phyloP scores from a whole-genome alignment of 208 protist species.

The Trypanosomatidae sp. region DNA sequence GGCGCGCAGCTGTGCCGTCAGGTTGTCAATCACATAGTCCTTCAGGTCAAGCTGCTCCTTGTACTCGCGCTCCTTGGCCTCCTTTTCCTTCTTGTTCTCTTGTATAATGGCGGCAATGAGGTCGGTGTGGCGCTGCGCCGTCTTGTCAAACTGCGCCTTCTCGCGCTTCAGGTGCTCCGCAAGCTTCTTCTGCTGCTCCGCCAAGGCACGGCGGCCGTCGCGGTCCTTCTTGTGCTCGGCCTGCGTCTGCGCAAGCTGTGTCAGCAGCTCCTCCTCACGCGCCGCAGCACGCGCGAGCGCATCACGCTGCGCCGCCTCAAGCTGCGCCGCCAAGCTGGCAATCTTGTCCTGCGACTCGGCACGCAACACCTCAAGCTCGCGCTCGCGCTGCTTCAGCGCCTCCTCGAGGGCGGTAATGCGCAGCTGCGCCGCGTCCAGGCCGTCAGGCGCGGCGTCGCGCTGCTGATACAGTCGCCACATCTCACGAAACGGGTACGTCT shows the following conservation, averaged over 20 bases:
- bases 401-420: slow-evolving; percentile 42
- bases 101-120: slow-evolving; percentile 74
- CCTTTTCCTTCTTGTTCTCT: slow-evolving; percentile 78
- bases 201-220: slow-evolving; percentile 14
- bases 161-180: slow-evolving; percentile 45
- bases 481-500: slow-evolving; percentile 66
- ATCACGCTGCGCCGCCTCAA: too few species aligned
- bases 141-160: slow-evolving; percentile 41
- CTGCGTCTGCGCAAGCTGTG: slow-evolving; percentile 32
- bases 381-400: slow-evolving; percentile 24
- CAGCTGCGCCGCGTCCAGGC: slow-evolving; percentile 41
- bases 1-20: slow-evolving; percentile 44
- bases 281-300: too few species aligned
- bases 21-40: slow-evolving; percentile 67
- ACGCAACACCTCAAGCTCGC: slow-evolving; percentile 30
- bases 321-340: slow-evolving; percentile 13
- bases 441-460: slow-evolving; percentile 31
- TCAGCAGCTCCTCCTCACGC: slow-evolving; percentile 24
- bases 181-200: slow-evolving; percentile 42
- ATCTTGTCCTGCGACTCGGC: slow-evolving; percentile 13
- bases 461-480: slow-evolving; percentile 69
- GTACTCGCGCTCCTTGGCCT: slow-evolving; percentile 75
- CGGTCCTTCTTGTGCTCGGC: slow-evolving; percentile 19
- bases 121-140: slow-evolving; percentile 48
- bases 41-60: slow-evolving; percentile 65